These are phyloP conservation scores for Wickerhamiella cacticola DNA, from an alignment of 805 yeast species.

Conservation along the genomic window DNA sequence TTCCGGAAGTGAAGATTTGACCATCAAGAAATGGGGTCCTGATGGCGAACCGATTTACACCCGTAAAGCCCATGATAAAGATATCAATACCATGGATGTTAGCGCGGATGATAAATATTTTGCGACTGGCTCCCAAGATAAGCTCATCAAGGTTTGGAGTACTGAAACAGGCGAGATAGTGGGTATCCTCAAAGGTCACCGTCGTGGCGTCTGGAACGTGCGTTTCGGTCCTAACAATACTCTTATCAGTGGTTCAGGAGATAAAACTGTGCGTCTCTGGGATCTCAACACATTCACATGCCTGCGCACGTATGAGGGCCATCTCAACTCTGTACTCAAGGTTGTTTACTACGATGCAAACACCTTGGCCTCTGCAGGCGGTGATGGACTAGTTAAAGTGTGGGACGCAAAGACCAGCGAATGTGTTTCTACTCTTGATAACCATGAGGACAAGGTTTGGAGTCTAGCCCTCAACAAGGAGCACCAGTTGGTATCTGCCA, in stretches of 20 bases:
- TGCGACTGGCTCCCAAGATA: slow-evolving; percentile 92
- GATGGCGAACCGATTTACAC: slow-evolving; percentile 57
- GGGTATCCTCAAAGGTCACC: slow-evolving; percentile 80
- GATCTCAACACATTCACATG: slow-evolving; percentile 66
- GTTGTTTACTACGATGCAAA: slow-evolving; percentile 53
- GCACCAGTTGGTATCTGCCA: slow-evolving; percentile 65
- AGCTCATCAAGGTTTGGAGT: slow-evolving; percentile 84
- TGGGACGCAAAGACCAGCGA: slow-evolving; percentile 80
- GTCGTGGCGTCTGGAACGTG: slow-evolving; percentile 90
- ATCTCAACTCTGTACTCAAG: slow-evolving; percentile 82
- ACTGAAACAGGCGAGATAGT: slow-evolving; percentile 72
- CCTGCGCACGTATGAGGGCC: slow-evolving; percentile 80
- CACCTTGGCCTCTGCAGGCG: slow-evolving; percentile 57
- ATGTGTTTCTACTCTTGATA: slow-evolving; percentile 70
- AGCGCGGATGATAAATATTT: slow-evolving; percentile 82
- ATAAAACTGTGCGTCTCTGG: slow-evolving; percentile 84
- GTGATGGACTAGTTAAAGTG: slow-evolving; percentile 84
- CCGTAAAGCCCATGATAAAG: slow-evolving; percentile 92
- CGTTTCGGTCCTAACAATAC: slow-evolving; percentile 61
- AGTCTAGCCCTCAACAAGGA: slow-evolving; percentile 56
- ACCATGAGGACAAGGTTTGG: slow-evolving; percentile 92
- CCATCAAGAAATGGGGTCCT: slow-evolving; percentile 74
- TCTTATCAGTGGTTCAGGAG: slow-evolving; percentile 78
- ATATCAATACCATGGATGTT: slow-evolving; percentile 77
- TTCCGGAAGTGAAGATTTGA: slow-evolving; percentile 77